phyloP scores from a whole-genome alignment of 2,329 filamentous ascomycete species.

The Fusarium oligoseptatum region DNA sequence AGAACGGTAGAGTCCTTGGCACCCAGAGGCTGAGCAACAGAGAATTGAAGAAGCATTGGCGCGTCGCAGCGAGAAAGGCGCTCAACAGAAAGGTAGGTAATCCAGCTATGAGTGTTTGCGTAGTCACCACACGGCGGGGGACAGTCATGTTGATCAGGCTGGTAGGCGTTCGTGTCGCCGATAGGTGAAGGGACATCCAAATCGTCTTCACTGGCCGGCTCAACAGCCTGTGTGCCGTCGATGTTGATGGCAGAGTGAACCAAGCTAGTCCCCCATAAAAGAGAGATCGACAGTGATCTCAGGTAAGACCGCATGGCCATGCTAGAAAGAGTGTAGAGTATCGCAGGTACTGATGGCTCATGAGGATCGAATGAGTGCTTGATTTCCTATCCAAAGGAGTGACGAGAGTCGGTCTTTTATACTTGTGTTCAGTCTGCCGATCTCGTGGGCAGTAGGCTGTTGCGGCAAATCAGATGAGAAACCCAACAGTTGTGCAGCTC shows the following conservation, averaged over 20 bases:
- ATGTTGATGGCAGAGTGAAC: background rate
- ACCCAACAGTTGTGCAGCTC: too few relatives aligned
- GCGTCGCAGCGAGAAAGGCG: constrained; percentile 35
- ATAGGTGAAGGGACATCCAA: constrained; percentile 31
- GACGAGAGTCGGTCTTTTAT: too few relatives aligned
- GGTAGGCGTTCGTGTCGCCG: constrained; percentile 28
- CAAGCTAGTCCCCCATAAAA: background rate
- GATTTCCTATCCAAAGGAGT: too few relatives aligned
- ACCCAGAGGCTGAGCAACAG: background rate
- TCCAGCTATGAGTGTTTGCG: constrained; percentile 41
- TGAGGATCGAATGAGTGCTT: too few relatives aligned
- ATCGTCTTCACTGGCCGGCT: constrained; percentile 14
- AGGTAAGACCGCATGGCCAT: background rate
- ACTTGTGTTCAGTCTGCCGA: too few relatives aligned
- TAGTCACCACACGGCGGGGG: constrained; percentile 36
- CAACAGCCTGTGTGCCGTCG: constrained; percentile 1
- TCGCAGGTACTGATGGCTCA: too few relatives aligned
- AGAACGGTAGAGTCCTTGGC: background rate
- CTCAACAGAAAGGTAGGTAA: constrained; percentile 34
- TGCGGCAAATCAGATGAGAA: too few relatives aligned
- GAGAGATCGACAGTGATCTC: background rate
- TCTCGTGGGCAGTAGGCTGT: too few relatives aligned
- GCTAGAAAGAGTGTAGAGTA: too few relatives aligned
- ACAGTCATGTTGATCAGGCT: constrained; percentile 39
- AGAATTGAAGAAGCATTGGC: constrained; percentile 4